These are phyloP conservation scores for Penicillium egyptiacum DNA, from an alignment of 495 filamentous ascomycete genomes.

Conservation along the genomic window DNA sequence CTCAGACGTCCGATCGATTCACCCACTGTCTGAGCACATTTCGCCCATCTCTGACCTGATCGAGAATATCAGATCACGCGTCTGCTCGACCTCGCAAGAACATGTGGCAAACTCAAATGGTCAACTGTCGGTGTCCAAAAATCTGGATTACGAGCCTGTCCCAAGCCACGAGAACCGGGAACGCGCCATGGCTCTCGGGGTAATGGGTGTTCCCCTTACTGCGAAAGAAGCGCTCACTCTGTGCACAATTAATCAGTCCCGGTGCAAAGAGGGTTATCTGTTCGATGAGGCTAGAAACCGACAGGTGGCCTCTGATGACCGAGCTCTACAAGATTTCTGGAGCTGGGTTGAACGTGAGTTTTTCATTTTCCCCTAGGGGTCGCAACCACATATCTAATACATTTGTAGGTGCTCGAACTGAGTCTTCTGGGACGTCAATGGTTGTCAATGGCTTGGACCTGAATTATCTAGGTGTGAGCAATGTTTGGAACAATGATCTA, in stretches of 20 bases:
- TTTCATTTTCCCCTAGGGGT: neutral
- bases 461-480: constrained; percentile 79
- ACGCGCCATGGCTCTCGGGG: constrained; percentile 33
- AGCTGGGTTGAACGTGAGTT: constrained; percentile 67
- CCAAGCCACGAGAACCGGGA: constrained; percentile 50
- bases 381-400: constrained; percentile 20
- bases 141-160: constrained; percentile 24
- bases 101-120: constrained; percentile 8
- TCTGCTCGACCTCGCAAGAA: constrained; percentile 22
- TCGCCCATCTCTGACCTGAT: constrained; percentile 34
- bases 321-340: constrained; percentile 77
- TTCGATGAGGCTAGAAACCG: constrained; percentile 72
- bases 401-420: constrained; percentile 59
- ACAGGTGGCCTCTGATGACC: constrained; percentile 66
- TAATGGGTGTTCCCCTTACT: constrained; percentile 26
- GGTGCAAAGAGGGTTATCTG: constrained; percentile 72
- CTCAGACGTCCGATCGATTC: constrained; percentile 34
- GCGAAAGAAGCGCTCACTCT: constrained; percentile 46
- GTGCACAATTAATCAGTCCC: constrained; percentile 47
- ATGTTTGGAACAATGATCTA: constrained; percentile 75
- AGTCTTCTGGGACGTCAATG: constrained; percentile 70
- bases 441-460: constrained; percentile 71
- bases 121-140: constrained; percentile 11
- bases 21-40: constrained; percentile 33
- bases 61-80: constrained; percentile 31